Evolutionary conservation across 306 rosid species (phyloP).

Genomic region (Cyclanthera cordifolia): DNA sequence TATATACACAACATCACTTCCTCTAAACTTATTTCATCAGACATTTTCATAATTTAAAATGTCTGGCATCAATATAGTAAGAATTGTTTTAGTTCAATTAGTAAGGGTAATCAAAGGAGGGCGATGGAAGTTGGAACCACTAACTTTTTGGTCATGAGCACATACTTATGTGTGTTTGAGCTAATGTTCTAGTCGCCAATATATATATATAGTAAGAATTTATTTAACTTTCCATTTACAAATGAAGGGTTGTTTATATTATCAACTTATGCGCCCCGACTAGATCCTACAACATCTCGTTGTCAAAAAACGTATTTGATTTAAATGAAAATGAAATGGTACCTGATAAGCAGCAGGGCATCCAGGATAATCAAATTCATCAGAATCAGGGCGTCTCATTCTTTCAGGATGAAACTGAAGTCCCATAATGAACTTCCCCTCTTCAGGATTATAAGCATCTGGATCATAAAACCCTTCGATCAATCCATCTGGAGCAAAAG

Average conservation of each 20-base stretch:
- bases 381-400: conserved; percentile 65
- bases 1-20: not conserved
- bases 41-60: not conserved
- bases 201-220: too few species aligned
- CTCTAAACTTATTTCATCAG: not conserved
- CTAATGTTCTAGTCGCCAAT: too few species aligned
- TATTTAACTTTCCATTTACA: not conserved
- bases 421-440: conserved; percentile 90
- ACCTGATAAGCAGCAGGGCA: conserved; percentile 87
- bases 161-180: too few species aligned
- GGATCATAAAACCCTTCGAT: conserved; percentile 83
- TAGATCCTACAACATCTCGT: too few species aligned
- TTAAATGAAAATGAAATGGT: not conserved
- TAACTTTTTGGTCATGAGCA: too few species aligned
- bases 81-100: too few species aligned
- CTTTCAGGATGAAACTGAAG: conserved; percentile 91
- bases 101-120: too few species aligned
- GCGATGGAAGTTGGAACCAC: too few species aligned
- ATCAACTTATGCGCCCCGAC: too few species aligned
- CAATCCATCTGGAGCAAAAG: conserved; percentile 71
- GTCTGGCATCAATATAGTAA: not conserved
- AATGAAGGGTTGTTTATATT: too few species aligned
- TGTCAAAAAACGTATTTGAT: too few species aligned
- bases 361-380: conserved; percentile 76
- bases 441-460: conserved; percentile 77